Base-by-base conservation (phyloP, 1,139 yeast species). In the Pichia norvegensis region DNA sequence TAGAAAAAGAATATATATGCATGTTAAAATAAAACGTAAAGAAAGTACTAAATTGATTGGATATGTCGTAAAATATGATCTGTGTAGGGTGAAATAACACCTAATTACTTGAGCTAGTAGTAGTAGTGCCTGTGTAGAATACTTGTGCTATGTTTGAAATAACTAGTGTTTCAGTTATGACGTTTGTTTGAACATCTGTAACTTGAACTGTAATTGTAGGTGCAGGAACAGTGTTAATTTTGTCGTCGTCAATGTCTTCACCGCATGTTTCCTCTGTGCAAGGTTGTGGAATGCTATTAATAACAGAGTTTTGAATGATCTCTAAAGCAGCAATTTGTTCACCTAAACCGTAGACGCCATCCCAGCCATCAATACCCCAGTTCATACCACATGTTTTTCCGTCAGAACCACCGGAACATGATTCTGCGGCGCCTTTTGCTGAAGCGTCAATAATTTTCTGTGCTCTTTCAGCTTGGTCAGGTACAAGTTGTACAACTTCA, bases 281-380 rank as follows among this genome's bases (percentile, higher is more conserved):
- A 35, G 85, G 90, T 49, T 77, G 73, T 22, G 74, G 76, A 50
- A 70, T 70, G 31, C 73, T 67, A 44, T 71, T 63, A 25, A 78
- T 78, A 59, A 79, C 68, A 45, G 83, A 70, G 53, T 77, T 81
- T 54, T 81, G 85, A 60, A 88, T 76, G 3, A 78, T 77, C 62
- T 87, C 96, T 46, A 88, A 68, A 0, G 97, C 96, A 40, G 79
- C 64, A 82, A 90, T 85, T 64, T 90, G 97, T 65, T 90, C 97
- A 53, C 97, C 97, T 36, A 90, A 72, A 14, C 97, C 97, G 55
- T 76, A 88, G 43, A 56, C 60, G 2, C 81, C 84, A 64, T 90
- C 97, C 84, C 88, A 90, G 13, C 75, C 75, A 42, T 66, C 70
- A 19, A 65, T 58, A 38, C 75, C 67, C 97, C 97, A 90, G 60